Evolutionary conservation across 768 basidiomycete species (phyloP).

Genomic region (Hygrocybe coccinea): DNA sequence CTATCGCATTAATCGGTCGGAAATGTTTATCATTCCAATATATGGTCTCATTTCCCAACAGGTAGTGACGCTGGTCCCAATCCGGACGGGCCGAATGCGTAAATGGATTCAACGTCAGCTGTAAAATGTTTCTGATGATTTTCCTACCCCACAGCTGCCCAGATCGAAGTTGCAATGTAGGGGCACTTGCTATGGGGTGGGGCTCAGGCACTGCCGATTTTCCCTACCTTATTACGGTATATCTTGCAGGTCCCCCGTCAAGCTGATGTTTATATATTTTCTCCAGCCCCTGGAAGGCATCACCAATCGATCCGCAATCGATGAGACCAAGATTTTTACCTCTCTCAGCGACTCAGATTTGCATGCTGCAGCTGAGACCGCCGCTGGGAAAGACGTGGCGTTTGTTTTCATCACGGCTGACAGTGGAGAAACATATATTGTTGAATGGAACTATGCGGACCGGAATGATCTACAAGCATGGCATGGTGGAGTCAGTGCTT

Average conservation of each 20-base stretch:
- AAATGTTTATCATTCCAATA: not conserved
- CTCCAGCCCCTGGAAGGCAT: slow-evolving; percentile 74
- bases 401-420: slow-evolving; percentile 81
- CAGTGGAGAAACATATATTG: slow-evolving; percentile 78
- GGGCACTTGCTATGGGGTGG: slow-evolving; percentile 89
- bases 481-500: slow-evolving; percentile 48
- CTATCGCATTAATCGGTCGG: slow-evolving; percentile 52
- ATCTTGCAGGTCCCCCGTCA: slow-evolving; percentile 16
- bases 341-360: slow-evolving; percentile 67
- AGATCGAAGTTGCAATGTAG: slow-evolving; percentile 22
- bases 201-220: slow-evolving; percentile 76
- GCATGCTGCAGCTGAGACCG: slow-evolving; percentile 42
- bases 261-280: not conserved
- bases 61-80: slow-evolving; percentile 58
- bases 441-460: slow-evolving; percentile 42
- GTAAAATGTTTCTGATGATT: not conserved
- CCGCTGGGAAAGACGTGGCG: slow-evolving; percentile 51
- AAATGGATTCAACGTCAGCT: slow-evolving; percentile 35
- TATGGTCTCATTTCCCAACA: not conserved
- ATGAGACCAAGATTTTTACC: slow-evolving; percentile 66
- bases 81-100: slow-evolving; percentile 64
- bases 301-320: slow-evolving; percentile 59
- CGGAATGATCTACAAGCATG: slow-evolving; percentile 69
- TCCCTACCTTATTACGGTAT: slow-evolving; percentile 71
- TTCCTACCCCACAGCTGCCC: not conserved